Percentiles rank a stretch among this genome's conserved stretches.
Conservation (phyloP, 768 basidiomycete species). For the Russula sp. region DNA sequence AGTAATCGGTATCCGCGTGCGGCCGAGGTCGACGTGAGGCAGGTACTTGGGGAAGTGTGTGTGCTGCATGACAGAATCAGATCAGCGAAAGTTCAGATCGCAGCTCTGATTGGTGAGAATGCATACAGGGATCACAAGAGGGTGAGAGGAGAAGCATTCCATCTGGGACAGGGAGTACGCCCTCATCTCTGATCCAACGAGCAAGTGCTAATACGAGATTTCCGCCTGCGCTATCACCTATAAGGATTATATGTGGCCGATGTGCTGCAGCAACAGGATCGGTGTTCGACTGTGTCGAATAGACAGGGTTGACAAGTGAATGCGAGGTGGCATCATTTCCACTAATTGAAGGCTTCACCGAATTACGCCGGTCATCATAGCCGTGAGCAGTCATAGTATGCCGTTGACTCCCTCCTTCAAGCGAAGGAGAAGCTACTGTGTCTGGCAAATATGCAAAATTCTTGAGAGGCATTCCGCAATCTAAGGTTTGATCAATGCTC, state of each 20-base stretch:
- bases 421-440: neutral
- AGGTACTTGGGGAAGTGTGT: slow-evolving; percentile 41
- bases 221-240: slow-evolving; percentile 51
- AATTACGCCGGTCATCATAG: neutral
- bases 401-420: neutral
- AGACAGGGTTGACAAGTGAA: neutral
- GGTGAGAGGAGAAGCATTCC: slow-evolving; percentile 42
- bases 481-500: neutral
- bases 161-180: slow-evolving; percentile 36
- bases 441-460: neutral
- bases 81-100: neutral
- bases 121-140: slow-evolving; percentile 32
- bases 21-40: slow-evolving; percentile 45
- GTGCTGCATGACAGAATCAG: slow-evolving; percentile 27
- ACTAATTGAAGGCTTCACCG: slow-evolving; percentile 6
- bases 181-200: slow-evolving; percentile 48
- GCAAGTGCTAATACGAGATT: slow-evolving; percentile 45
- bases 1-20: slow-evolving; percentile 42
- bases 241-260: slow-evolving; percentile 35
- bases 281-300: neutral
- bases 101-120: slow-evolving; percentile 19
- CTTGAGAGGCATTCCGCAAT: neutral
- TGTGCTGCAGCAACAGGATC: slow-evolving; percentile 17
- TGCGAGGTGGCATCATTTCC: slow-evolving; percentile 16
- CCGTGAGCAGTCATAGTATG: neutral